Percentiles rank a stretch among this genome's conserved stretches.
Conservation (phyloP, 2,329 filamentous ascomycete species). For the Elsinoe necatrix region DNA sequence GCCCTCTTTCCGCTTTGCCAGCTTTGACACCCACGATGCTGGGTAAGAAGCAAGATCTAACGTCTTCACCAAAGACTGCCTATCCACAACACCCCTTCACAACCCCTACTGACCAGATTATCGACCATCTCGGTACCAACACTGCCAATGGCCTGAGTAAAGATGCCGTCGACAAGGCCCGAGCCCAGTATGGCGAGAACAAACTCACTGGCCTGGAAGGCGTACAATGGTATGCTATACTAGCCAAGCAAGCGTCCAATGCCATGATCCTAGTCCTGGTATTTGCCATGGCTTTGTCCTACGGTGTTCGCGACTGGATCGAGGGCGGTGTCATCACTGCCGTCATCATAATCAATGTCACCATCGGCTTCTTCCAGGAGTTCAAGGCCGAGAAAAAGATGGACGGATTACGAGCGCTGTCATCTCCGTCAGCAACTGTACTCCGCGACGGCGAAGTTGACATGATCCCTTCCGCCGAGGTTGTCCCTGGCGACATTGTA, state of each 20-base stretch:
- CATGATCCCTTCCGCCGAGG: constrained; percentile 46
- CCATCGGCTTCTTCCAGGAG: constrained; percentile 53
- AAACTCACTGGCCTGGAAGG: constrained; percentile 25
- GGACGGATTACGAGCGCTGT: constrained; percentile 47
- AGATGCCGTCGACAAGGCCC: constrained; percentile 1
- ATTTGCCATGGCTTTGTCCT: constrained; percentile 50
- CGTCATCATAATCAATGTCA: constrained; percentile 51
- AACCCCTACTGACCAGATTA: constrained; percentile 1
- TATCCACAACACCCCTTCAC: constrained; percentile 4
- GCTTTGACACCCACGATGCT: constrained; percentile 10
- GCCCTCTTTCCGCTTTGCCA: neutral
- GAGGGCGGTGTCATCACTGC: constrained; percentile 52
- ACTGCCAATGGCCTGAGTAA: constrained; percentile 3
- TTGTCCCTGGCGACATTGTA: constrained; percentile 60
- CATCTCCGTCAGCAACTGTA: constrained; percentile 48
- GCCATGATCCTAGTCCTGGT: constrained; percentile 40
- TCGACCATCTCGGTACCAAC: constrained; percentile 5
- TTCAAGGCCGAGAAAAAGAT: constrained; percentile 54
- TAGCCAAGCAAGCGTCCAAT: constrained; percentile 32
- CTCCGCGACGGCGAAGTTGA: constrained; percentile 48
- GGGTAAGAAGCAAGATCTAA: neutral
- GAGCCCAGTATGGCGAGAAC: constrained; percentile 24
- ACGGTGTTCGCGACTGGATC: constrained; percentile 51
- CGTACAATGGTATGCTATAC: constrained; percentile 27
- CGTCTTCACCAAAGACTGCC: neutral